A percentile compares a stretch with the other conserved stretches of the same genome.
Evolutionary conservation across 805 yeast species (phyloP).

Genomic region (Wickerhamomyces ciferrii): DNA sequence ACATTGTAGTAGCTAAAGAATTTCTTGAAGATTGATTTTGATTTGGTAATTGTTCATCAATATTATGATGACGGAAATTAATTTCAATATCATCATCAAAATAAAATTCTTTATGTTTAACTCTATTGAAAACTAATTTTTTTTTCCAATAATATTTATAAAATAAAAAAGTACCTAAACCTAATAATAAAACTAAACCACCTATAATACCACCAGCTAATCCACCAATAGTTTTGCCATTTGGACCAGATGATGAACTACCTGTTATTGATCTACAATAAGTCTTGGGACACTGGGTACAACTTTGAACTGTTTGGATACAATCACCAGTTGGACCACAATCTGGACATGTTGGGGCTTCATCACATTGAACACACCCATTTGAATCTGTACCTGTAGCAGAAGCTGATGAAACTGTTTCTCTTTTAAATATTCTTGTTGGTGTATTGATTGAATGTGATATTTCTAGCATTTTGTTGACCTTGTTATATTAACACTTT

Average conservation of each 20-base stretch:
- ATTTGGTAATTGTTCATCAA: conserved; percentile 18
- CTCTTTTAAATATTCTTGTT: not conserved
- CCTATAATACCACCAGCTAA: conserved; percentile 74
- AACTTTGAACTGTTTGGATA: conserved; percentile 48
- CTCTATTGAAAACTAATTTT: conserved; percentile 25
- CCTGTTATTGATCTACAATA: conserved; percentile 35
- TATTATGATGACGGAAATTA: conserved; percentile 17
- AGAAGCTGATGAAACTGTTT: conserved; percentile 7
- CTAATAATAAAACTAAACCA: conserved; percentile 41
- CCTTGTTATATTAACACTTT: too few species aligned
- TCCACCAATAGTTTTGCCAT: conserved; percentile 40
- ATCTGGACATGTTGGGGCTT: conserved; percentile 44
- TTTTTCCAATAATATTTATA: conserved; percentile 37
- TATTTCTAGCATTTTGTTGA: not conserved
- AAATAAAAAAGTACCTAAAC: conserved; percentile 34
- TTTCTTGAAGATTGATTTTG: conserved; percentile 22
- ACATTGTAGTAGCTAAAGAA: conserved; percentile 53
- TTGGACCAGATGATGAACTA: conserved; percentile 9
- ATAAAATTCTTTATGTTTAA: conserved; percentile 19
- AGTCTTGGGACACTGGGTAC: conserved; percentile 50
- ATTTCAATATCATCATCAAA: conserved; percentile 24
- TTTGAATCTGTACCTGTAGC: conserved; percentile 4
- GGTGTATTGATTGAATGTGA: not conserved
- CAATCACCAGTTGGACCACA: conserved; percentile 53
- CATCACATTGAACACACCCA: conserved; percentile 37